A percentile compares a stretch with the other conserved stretches of the same genome.
phyloP scores from a whole-genome alignment of 805 yeast genomes.

The Torulaspora franciscae region DNA sequence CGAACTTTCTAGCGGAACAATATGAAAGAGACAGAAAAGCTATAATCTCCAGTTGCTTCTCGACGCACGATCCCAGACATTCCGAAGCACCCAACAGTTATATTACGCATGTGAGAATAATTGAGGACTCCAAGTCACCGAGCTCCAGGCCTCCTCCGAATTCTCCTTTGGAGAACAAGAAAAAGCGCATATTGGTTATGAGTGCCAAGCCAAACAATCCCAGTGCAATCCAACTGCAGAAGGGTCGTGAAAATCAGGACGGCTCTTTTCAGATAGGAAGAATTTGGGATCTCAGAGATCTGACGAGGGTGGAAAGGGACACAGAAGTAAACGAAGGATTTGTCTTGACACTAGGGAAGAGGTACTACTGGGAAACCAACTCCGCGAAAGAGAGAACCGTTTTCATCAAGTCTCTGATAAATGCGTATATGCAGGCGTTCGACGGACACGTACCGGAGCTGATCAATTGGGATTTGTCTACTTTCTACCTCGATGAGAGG shows the following conservation, averaged over 20 bases:
- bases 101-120: constrained; percentile 68
- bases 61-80: constrained; percentile 39
- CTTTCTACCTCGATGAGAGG: constrained; percentile 39
- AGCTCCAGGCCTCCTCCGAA: constrained; percentile 60
- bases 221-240: constrained; percentile 71
- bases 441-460: constrained; percentile 52
- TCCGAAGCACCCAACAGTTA: constrained; percentile 51
- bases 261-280: constrained; percentile 83
- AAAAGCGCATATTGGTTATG: constrained; percentile 52
- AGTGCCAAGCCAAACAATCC: constrained; percentile 51
- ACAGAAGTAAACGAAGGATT: constrained; percentile 51
- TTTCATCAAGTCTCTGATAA: constrained; percentile 50
- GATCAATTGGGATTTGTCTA: constrained; percentile 46
- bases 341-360: constrained; percentile 59
- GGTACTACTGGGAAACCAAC: constrained; percentile 77
- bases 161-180: constrained; percentile 46
- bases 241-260: constrained; percentile 75
- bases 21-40: constrained; percentile 51
- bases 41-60: constrained; percentile 48
- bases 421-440: constrained; percentile 51
- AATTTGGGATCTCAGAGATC: constrained; percentile 80
- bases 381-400: constrained; percentile 54
- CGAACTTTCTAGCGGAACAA: constrained; percentile 47
- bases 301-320: constrained; percentile 54
- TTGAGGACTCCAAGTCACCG: constrained; percentile 71